Percentiles rank a stretch among this genome's conserved stretches.
Evolutionary conservation across 352 stramenopile species (phyloP).

Genomic region (Pythium graminicola): DNA sequence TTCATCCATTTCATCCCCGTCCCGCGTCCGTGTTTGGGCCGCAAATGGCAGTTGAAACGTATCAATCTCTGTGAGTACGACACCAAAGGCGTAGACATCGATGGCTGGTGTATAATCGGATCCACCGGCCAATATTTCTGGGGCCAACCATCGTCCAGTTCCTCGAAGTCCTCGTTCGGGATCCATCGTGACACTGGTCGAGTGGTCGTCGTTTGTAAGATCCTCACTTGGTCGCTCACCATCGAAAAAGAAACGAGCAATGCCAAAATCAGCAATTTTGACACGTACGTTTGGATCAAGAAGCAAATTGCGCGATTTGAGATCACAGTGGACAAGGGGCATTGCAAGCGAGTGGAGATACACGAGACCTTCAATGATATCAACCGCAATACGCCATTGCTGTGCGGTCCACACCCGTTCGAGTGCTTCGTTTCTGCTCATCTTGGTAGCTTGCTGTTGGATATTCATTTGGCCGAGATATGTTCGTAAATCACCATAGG

Average conservation of each 20-base stretch:
- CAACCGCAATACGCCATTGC: constrained; percentile 24
- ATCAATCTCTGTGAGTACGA: constrained; percentile 4
- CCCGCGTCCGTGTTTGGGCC: constrained; percentile 10
- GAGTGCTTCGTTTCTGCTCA: constrained; percentile 9
- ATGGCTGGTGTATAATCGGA: background rate
- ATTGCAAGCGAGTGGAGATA: constrained; percentile 5
- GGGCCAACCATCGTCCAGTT: constrained; percentile 11
- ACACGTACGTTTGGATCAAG: background rate
- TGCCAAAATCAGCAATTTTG: constrained; percentile 13
- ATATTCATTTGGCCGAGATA: constrained; percentile 10
- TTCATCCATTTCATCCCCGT: constrained; percentile 31
- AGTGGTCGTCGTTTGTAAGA: too few relatives aligned
- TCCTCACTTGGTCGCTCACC: background rate
- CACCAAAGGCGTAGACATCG: constrained; percentile 6
- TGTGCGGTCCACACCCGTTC: constrained; percentile 26
- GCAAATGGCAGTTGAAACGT: constrained; percentile 1
- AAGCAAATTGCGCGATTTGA: constrained; percentile 60
- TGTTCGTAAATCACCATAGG: constrained; percentile 25
- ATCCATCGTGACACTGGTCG: background rate
- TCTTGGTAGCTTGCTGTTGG: too few relatives aligned
- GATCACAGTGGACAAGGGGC: constrained; percentile 35
- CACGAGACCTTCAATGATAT: background rate
- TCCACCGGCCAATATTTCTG: constrained; percentile 4
- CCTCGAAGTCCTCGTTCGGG: too few relatives aligned
- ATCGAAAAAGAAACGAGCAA: background rate